Percentiles rank a stretch among this genome's conserved stretches.
These are phyloP conservation scores for Metschnikowia shivogae DNA, from an alignment of 805 yeast genomes.

Conservation along the genomic window DNA sequence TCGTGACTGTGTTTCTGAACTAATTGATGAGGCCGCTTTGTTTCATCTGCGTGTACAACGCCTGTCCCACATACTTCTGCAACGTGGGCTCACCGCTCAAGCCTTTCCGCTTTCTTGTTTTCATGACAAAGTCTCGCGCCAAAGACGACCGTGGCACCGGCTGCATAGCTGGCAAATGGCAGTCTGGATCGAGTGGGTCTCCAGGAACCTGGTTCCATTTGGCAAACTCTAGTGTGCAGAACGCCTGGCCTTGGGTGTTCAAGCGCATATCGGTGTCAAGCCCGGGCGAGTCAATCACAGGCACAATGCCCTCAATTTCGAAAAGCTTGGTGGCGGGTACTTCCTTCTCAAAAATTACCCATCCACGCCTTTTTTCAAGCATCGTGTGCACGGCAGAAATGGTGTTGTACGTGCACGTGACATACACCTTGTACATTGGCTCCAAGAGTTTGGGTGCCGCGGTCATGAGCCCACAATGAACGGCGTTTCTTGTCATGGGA, in stretches of 20 bases:
- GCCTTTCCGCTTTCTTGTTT: constrained; percentile 87
- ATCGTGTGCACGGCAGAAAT: constrained; percentile 46
- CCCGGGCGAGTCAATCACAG: constrained; percentile 89
- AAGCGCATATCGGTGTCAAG: constrained; percentile 81
- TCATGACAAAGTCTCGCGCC: constrained; percentile 85
- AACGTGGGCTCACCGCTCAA: constrained; percentile 60
- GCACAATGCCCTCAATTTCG: constrained; percentile 60
- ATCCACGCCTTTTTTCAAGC: constrained; percentile 68
- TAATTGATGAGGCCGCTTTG: constrained; percentile 39
- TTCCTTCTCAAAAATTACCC: constrained; percentile 40
- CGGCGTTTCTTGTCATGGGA: constrained; percentile 79
- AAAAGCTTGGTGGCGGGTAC: constrained; percentile 72
- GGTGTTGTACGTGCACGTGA: constrained; percentile 49
- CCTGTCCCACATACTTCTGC: constrained; percentile 62
- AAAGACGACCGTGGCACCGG: constrained; percentile 68
- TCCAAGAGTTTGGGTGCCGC: constrained; percentile 79
- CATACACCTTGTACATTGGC: constrained; percentile 64
- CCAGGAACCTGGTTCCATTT: constrained; percentile 86
- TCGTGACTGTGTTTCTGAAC: no score
- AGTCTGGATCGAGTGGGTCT: constrained; percentile 73
- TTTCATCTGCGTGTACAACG: constrained; percentile 49
- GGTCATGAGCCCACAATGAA: constrained; percentile 72
- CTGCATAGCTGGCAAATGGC: constrained; percentile 61
- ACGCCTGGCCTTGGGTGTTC: constrained; percentile 73
- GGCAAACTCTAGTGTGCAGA: constrained; percentile 60